Percentiles rank a stretch among this genome's conserved stretches.
Evolutionary conservation across 441 rosid genomes (phyloP).

Genomic region (Gossypium gossypioides): DNA sequence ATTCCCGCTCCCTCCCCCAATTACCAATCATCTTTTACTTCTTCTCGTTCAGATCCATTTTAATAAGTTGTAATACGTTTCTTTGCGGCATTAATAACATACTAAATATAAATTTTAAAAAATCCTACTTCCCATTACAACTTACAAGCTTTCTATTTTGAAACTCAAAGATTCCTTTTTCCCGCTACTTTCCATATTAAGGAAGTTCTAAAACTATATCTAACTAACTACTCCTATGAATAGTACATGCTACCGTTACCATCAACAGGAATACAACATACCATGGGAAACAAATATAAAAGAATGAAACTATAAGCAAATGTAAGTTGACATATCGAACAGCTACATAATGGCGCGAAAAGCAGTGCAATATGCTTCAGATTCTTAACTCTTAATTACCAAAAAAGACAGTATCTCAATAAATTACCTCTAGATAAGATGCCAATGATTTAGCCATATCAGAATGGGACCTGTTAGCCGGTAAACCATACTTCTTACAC

Average conservation of each 20-base stretch:
- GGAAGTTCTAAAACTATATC: neutral
- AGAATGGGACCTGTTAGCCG: slow-evolving; percentile 51
- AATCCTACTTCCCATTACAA: neutral
- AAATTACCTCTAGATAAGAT: slow-evolving; percentile 39
- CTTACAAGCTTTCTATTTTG: neutral
- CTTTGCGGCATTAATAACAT: neutral
- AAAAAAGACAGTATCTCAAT: neutral
- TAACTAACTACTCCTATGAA: neutral
- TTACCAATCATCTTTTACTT: neutral
- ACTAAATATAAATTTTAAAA: neutral
- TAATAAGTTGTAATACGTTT: neutral
- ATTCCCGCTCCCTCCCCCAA: neutral
- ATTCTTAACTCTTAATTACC: neutral
- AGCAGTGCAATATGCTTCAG: neutral
- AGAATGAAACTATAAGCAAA: neutral
- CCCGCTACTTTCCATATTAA: neutral
- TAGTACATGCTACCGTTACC: neutral
- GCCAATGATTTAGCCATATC: slow-evolving; percentile 56
- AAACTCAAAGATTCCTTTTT: neutral
- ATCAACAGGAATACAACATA: neutral
- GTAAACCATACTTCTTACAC: slow-evolving; percentile 60
- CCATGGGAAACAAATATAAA: neutral
- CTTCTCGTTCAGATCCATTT: neutral
- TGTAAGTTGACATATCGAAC: neutral
- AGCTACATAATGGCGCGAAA: neutral